Evolutionary conservation across 768 basidiomycete species (phyloP).

Genomic region (Leucocoprinus leucothites): DNA sequence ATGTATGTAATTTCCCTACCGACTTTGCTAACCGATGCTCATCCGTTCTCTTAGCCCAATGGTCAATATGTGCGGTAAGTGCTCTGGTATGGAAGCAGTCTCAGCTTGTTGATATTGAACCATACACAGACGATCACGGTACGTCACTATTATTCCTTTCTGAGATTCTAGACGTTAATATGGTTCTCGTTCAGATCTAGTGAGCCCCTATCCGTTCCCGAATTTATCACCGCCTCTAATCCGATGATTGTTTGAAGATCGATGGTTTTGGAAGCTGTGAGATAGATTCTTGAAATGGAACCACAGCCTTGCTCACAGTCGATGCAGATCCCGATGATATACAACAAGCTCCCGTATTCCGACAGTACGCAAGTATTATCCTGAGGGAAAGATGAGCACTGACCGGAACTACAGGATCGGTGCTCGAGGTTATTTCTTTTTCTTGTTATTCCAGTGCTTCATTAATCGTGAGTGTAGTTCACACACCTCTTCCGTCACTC

Average conservation of each 20-base stretch:
- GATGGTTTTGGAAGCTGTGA: conserved; percentile 83
- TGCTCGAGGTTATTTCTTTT: conserved; percentile 85
- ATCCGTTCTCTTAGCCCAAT: conserved; percentile 55
- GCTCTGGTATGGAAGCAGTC: too few species aligned
- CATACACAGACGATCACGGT: conserved; percentile 86
- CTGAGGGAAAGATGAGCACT: not conserved
- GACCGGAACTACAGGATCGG: conserved; percentile 57
- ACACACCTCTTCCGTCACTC: not conserved
- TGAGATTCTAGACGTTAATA: too few species aligned
- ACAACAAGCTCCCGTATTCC: conserved; percentile 70
- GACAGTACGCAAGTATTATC: conserved; percentile 40
- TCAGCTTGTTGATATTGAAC: too few species aligned
- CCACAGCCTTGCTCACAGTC: not conserved
- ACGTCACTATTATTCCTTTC: too few species aligned
- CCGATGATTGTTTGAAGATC: conserved; percentile 36
- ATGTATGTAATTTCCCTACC: conserved; percentile 60
- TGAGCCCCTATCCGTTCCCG: too few species aligned
- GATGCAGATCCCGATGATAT: conserved; percentile 75
- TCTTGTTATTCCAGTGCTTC: conserved; percentile 92
- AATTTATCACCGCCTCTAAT: not conserved
- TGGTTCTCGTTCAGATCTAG: too few species aligned
- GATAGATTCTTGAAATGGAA: too few species aligned
- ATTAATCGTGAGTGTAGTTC: conserved; percentile 52
- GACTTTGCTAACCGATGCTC: not conserved
- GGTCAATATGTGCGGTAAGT: conserved; percentile 81